A percentile compares a stretch with the other conserved stretches of the same genome.
These are phyloP conservation scores for Penicillium diatomitis DNA, from an alignment of 495 filamentous ascomycete species.

Conservation along the genomic window DNA sequence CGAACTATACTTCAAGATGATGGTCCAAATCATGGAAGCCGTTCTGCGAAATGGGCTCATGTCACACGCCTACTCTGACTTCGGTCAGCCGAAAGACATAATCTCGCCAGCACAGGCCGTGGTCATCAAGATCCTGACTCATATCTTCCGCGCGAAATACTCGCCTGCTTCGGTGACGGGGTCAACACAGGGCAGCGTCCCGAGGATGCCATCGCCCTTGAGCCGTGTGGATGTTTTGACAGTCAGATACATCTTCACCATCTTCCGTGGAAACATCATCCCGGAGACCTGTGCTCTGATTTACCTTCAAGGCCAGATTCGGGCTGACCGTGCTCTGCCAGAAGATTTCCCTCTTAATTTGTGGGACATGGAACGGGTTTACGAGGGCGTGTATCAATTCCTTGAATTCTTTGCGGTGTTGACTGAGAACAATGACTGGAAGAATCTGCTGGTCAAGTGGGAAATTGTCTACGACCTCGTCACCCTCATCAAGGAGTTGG, in stretches of 20 bases:
- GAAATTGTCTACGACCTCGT: conserved; percentile 79
- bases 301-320: conserved; percentile 84
- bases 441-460: conserved; percentile 73
- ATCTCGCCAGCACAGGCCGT: conserved; percentile 91
- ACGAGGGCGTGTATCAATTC: conserved; percentile 84
- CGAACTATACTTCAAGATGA: conserved; percentile 88
- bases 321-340: conserved; percentile 50
- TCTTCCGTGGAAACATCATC: conserved; percentile 84
- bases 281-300: conserved; percentile 90
- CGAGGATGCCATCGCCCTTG: conserved; percentile 26
- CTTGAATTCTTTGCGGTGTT: conserved; percentile 90
- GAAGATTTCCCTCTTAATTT: conserved; percentile 88
- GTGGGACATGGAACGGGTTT: conserved; percentile 93
- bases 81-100: conserved; percentile 87
- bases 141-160: conserved; percentile 71
- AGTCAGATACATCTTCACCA: conserved; percentile 82
- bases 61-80: conserved; percentile 81
- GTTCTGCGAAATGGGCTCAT: conserved; percentile 80
- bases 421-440: conserved; percentile 63
- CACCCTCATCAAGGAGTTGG: conserved; percentile 73
- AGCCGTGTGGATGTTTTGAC: conserved; percentile 55
- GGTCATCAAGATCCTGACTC: conserved; percentile 77
- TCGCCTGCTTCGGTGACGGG: conserved; percentile 43
- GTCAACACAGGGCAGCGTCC: conserved; percentile 25
- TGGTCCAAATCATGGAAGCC: conserved; percentile 88